Percentiles rank a stretch among this genome's conserved stretches.
These are phyloP conservation scores for Phaeomoniella chlamydospora DNA, from an alignment of 2,329 filamentous ascomycete genomes.

Conservation along the genomic window DNA sequence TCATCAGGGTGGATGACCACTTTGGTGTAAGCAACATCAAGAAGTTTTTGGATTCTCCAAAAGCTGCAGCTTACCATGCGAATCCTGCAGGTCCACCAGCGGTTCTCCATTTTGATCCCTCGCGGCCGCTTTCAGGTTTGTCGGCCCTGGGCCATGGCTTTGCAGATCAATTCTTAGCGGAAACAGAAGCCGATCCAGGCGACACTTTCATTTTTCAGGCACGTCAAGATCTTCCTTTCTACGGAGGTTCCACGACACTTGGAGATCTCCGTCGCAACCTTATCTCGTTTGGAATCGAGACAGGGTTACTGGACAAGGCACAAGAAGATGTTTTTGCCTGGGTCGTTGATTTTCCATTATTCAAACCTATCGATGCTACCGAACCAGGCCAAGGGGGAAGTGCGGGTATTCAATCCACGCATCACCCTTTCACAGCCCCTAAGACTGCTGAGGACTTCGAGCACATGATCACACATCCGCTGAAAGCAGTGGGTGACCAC, in stretches of 20 bases:
- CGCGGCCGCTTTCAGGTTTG: slow-evolving; percentile 61
- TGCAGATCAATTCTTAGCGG: slow-evolving; percentile 40
- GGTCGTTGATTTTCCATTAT: slow-evolving; percentile 85
- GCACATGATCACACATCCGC: slow-evolving; percentile 56
- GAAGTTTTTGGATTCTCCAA: slow-evolving; percentile 55
- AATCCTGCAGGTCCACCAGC: slow-evolving; percentile 69
- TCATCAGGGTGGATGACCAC: slow-evolving; percentile 48
- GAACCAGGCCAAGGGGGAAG: slow-evolving; percentile 68
- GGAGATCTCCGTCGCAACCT: slow-evolving; percentile 60
- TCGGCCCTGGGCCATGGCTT: slow-evolving; percentile 64
- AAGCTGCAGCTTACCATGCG: slow-evolving; percentile 42
- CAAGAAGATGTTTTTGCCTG: slow-evolving; percentile 58
- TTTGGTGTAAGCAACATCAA: slow-evolving; percentile 28
- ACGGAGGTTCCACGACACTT: slow-evolving; percentile 58
- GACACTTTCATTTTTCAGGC: slow-evolving; percentile 75
- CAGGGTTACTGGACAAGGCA: slow-evolving; percentile 37
- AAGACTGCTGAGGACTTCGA: slow-evolving; percentile 58
- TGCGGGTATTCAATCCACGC: slow-evolving; percentile 71
- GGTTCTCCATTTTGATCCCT: slow-evolving; percentile 59
- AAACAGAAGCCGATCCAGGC: slow-evolving; percentile 47
- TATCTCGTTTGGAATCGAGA: slow-evolving; percentile 53
- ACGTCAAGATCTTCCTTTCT: slow-evolving; percentile 42
- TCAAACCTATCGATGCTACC: slow-evolving; percentile 54
- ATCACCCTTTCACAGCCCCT: slow-evolving; percentile 93
- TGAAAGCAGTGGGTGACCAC: slow-evolving; percentile 65